Percentiles rank a stretch among this genome's conserved stretches.
Evolutionary conservation across 768 basidiomycete genomes (phyloP).

Genomic region (Hebeloma cylindrosporum): DNA sequence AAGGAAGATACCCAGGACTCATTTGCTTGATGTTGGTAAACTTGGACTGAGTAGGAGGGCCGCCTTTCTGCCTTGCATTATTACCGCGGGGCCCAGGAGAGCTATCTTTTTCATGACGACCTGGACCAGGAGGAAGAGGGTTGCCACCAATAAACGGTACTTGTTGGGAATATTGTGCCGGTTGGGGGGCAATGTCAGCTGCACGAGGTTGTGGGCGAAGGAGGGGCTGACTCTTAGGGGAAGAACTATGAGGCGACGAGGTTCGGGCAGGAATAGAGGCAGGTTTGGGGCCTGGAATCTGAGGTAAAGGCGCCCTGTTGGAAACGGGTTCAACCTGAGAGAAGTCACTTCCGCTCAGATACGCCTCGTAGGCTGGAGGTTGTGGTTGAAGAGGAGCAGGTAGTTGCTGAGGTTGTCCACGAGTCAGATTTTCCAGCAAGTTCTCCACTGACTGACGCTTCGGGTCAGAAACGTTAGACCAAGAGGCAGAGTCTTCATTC

Average conservation of each 20-base stretch:
- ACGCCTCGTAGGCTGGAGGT: slow-evolving; percentile 46
- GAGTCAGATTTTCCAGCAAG: slow-evolving; percentile 69
- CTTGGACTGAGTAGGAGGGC: slow-evolving; percentile 35
- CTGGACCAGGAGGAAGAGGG: slow-evolving; percentile 19
- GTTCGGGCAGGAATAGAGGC: slow-evolving; percentile 34
- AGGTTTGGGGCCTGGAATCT: slow-evolving; percentile 48
- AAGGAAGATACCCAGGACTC: slow-evolving; percentile 54
- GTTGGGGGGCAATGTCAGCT: slow-evolving; percentile 51
- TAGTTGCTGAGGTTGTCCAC: slow-evolving; percentile 51
- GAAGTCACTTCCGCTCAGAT: slow-evolving; percentile 43
- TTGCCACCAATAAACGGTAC: slow-evolving; percentile 23
- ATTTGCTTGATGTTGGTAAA: slow-evolving; percentile 46
- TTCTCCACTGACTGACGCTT: slow-evolving; percentile 86
- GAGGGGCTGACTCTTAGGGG: slow-evolving; percentile 54
- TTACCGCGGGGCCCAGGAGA: slow-evolving; percentile 59
- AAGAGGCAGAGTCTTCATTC: slow-evolving; percentile 58
- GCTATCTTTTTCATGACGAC: slow-evolving; percentile 66
- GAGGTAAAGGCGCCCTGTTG: slow-evolving; percentile 55
- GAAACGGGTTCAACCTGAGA: slow-evolving; percentile 43
- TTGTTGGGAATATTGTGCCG: too few species aligned
- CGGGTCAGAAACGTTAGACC: slow-evolving; percentile 55
- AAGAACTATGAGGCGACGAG: slow-evolving; percentile 62
- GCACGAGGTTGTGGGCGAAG: slow-evolving; percentile 52
- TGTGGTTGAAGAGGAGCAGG: slow-evolving; percentile 35
- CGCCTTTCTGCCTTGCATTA: slow-evolving; percentile 36